These are phyloP conservation scores for Ecytonucleospora hepatopenaei DNA, from an alignment of 371 early-diverging fungal species.

Conservation along the genomic window DNA sequence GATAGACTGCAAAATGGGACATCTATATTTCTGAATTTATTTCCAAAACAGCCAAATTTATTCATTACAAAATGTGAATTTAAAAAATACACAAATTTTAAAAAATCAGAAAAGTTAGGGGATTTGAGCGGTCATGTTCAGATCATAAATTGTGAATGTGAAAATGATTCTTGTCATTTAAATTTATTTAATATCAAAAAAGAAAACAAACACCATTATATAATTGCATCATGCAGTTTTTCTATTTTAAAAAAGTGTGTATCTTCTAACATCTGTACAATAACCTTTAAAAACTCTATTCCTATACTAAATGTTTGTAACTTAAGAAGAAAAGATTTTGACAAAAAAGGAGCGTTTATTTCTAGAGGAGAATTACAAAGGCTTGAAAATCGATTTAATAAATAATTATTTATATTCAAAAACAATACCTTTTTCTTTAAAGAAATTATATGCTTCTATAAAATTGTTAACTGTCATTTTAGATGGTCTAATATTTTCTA, in stretches of 20 bases:
- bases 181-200: not conserved
- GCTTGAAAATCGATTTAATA: not conserved
- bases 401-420: conserved; percentile 12
- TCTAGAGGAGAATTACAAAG: conserved; percentile 18
- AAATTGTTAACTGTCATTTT: conserved; percentile 81
- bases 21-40: conserved; percentile 11
- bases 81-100: conserved; percentile 18
- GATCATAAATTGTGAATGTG: conserved; percentile 14
- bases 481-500: conserved; percentile 68
- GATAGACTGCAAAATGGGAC: conserved; percentile 10
- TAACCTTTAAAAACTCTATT: conserved; percentile 10
- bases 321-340: not conserved
- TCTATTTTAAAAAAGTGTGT: conserved; percentile 8
- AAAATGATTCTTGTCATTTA: not conserved
- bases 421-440: conserved; percentile 51
- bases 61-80: conserved; percentile 36
- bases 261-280: conserved; percentile 3
- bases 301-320: conserved; percentile 9
- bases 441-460: conserved; percentile 57
- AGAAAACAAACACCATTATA: conserved; percentile 35
- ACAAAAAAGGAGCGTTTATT: conserved; percentile 2
- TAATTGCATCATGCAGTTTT: conserved; percentile 17
- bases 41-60: conserved; percentile 28
- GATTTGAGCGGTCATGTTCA: conserved; percentile 23
- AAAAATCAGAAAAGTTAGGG: not conserved